Conservation (phyloP, 345 rosid species). For the Arabidopsis thaliana region DNA sequence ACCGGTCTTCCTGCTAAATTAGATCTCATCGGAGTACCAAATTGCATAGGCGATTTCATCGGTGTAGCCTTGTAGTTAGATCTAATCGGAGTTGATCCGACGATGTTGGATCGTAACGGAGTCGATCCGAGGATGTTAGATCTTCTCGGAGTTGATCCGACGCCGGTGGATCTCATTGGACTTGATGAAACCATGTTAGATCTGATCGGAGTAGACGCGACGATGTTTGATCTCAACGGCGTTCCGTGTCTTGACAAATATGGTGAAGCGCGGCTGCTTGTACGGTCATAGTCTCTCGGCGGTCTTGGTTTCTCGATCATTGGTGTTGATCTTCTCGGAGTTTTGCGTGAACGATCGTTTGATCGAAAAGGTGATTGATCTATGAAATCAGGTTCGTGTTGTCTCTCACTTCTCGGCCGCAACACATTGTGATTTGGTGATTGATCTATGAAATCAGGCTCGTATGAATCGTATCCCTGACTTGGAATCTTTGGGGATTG, state of each 20-base stretch:
- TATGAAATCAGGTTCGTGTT: too few species aligned
- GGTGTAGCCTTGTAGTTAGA: conserved; percentile 41
- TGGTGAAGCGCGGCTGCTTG: conserved; percentile 34
- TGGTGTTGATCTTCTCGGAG: conserved; percentile 32
- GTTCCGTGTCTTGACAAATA: conserved; percentile 43
- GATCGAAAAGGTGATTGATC: conserved; percentile 23
- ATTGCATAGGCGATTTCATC: conserved; percentile 42
- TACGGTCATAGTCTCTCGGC: conserved; percentile 36
- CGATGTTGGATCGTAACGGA: conserved; percentile 37
- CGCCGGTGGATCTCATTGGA: conserved; percentile 38
- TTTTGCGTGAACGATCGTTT: conserved; percentile 34
- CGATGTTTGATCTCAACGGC: conserved; percentile 45
- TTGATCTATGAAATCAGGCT: conserved; percentile 24
- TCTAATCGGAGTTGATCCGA: conserved; percentile 42
- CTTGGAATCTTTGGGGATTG: conserved; percentile 30
- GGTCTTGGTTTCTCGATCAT: conserved; percentile 31
- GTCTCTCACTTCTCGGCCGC: neutral
- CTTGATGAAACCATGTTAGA: conserved; percentile 36
- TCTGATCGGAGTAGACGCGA: conserved; percentile 39
- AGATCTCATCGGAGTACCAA: conserved; percentile 47
- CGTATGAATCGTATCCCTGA: conserved; percentile 21
- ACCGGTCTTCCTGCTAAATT: conserved; percentile 41
- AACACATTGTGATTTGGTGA: neutral
- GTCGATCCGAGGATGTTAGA: conserved; percentile 32
- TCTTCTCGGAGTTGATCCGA: conserved; percentile 40